Percentiles rank a stretch among this genome's conserved stretches.
Evolutionary conservation across 495 filamentous ascomycete species (phyloP).

Genomic region (Penicillium nucicola): DNA sequence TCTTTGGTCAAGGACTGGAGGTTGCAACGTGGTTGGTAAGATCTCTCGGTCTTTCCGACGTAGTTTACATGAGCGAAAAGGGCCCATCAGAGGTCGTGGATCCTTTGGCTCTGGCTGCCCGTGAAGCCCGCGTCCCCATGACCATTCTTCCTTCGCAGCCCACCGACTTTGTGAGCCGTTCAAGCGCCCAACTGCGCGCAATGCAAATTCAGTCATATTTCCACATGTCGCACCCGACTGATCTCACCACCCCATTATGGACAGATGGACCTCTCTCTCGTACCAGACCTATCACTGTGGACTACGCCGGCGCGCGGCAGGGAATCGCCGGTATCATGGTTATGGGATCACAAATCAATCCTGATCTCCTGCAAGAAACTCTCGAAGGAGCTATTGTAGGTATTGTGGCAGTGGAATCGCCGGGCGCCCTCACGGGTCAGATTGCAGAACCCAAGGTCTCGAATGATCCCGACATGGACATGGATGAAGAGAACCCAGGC

Average conservation of each 20-base stretch:
- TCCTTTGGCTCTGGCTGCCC: constrained; percentile 42
- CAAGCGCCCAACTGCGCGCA: constrained; percentile 63
- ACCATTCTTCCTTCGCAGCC: constrained; percentile 54
- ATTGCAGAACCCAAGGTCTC: neutral
- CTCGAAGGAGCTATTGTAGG: constrained; percentile 59
- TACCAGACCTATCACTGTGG: constrained; percentile 51
- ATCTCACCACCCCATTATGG: constrained; percentile 42
- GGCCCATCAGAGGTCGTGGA: constrained; percentile 64
- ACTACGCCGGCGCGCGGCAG: constrained; percentile 49
- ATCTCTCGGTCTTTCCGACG: constrained; percentile 47
- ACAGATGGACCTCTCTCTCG: constrained; percentile 43
- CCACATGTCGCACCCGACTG: constrained; percentile 45
- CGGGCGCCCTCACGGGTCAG: constrained; percentile 26
- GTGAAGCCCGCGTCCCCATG: constrained; percentile 30
- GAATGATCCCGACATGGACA: constrained; percentile 16
- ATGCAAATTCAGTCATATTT: constrained; percentile 87
- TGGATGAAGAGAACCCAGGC: constrained; percentile 15
- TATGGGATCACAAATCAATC: constrained; percentile 46
- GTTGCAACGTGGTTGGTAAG: constrained; percentile 62
- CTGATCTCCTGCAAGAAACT: constrained; percentile 46
- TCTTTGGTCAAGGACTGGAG: constrained; percentile 71
- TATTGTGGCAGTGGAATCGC: constrained; percentile 51
- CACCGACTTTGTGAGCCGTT: constrained; percentile 59
- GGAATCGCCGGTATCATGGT: constrained; percentile 53
- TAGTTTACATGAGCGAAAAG: constrained; percentile 73